Conservation (phyloP, 306 rosid species). For the Cucumis sativus region Cucumber_9930_V3 NC_026660.2:29393501-29394000, state of each 20-base stretch:
- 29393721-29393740: not conserved
- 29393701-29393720: not conserved
- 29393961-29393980: not conserved
- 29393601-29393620: not conserved
- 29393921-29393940: not conserved
- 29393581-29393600: not conserved
- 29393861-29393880: not conserved
- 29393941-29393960: not conserved
- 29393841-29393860: not conserved
- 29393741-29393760: not conserved
- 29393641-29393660: not conserved
- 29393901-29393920: conserved; percentile 2
- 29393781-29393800: not conserved
- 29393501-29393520: not conserved
- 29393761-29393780: not conserved
- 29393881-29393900: not conserved
- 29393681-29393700: not conserved
- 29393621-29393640: not conserved
- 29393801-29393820: not conserved
- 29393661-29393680: not conserved
- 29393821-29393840: not conserved
- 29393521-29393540: not conserved
- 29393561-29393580: not conserved
- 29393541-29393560: not conserved
- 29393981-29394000: not conserved